These are phyloP conservation scores for Aspergillus aculeatinus DNA, from an alignment of 2,329 filamentous ascomycete species.

Conservation along the genomic window DNA sequence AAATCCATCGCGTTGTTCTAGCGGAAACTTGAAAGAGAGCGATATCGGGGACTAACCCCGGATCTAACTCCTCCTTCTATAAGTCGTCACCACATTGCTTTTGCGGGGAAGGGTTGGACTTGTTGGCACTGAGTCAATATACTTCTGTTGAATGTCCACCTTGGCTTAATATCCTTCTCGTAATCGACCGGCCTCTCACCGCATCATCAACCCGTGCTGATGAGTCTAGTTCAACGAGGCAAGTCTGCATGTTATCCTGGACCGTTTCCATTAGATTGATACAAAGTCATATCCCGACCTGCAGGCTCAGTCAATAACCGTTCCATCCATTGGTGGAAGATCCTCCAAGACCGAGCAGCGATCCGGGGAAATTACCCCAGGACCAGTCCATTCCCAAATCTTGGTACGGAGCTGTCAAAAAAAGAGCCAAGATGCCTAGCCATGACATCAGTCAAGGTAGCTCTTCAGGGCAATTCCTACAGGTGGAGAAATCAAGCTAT, in stretches of 20 bases:
- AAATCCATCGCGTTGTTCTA: too few species aligned
- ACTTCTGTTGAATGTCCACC: not conserved
- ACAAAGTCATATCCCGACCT: not conserved
- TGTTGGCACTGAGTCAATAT: not conserved
- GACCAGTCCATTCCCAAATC: not conserved
- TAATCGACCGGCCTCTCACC: not conserved
- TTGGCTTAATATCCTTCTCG: not conserved
- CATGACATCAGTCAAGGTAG: not conserved
- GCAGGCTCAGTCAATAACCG: not conserved
- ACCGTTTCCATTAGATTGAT: not conserved
- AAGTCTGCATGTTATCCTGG: not conserved
- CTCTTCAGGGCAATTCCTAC: conserved; percentile 15
- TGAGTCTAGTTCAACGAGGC: not conserved
- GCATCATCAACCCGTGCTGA: not conserved
- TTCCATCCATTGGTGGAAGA: conserved; percentile 6
- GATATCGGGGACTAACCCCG: not conserved
- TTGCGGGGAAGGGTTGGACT: not conserved
- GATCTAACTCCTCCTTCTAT: not conserved
- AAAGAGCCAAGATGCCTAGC: not conserved
- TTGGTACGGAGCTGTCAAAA: not conserved
- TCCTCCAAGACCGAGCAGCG: not conserved
- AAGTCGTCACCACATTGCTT: not conserved
- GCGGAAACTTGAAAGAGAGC: not conserved
- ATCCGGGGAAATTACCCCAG: conserved; percentile 3
- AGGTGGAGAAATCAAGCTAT: conserved; percentile 26